Base-by-base conservation (phyloP, 495 filamentous ascomycete genomes). In the Xylaria bambusicola region DNA sequence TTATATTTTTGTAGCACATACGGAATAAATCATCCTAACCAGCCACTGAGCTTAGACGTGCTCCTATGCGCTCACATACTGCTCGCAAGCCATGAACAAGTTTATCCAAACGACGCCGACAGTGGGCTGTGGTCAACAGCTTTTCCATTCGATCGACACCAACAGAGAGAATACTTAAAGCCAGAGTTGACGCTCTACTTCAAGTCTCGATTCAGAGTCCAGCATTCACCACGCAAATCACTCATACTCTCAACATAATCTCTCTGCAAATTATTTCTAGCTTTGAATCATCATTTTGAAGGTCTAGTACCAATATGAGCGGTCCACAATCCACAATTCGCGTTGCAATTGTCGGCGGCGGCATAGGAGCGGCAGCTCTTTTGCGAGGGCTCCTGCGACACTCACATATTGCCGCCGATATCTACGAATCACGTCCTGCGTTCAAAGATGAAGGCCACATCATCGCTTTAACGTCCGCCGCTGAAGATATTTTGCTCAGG, bases 341-440 rank as follows among this genome's bases (percentile, higher is more conserved):
- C 40, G 61, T 75, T 33, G 73, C 73, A 41, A 75, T 75, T 48
- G 65, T 72, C 46, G 73, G 73, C 49, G 71, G 73, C 3, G 66
- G 71, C 0, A 40, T 75, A 10, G 73, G 67, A 29, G 65, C 69
- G 4, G 69, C 65, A 10, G 61, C 62, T 8, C 41, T 72, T 17
- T 31, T 66, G 3, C 64, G 66, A 26, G 71, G 66, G 15, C 65
- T 75, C 21, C 49, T 73, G 2, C 52, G 67, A 31, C 60, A 70
- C 57, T 56, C 66, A 23, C 69, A 72, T 35, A 56, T 75, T 21
- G 53, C 66, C 17, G 67, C 66, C 15, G 59, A 73, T 42, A 69
- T 75, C 33, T 75, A 67, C 52, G 73, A 73, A 33, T 63, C 67
- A 3, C 63, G 60, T 2, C 61, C 69, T 20, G 50, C 64, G 6